Evolutionary conservation across 2,329 filamentous ascomycete species (phyloP).

Genomic region (Penicillium sp.): DNA sequence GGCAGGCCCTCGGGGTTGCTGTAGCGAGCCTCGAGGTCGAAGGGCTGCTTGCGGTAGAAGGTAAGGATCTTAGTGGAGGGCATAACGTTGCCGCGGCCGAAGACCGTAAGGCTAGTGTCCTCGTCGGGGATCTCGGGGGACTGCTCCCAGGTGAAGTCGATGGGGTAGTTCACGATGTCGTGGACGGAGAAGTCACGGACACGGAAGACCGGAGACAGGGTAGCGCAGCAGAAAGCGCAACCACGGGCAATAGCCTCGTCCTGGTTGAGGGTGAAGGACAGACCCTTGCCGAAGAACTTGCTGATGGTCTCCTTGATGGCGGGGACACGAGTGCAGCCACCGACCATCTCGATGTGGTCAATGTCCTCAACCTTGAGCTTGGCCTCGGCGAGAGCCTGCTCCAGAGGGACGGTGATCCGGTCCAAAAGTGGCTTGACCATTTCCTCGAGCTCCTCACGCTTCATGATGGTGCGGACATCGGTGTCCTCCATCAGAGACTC

Average conservation of each 20-base stretch:
- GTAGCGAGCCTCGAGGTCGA: slow-evolving; percentile 94
- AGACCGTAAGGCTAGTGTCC: slow-evolving; percentile 94
- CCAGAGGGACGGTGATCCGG: slow-evolving; percentile 70
- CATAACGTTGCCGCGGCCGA: slow-evolving; percentile 95
- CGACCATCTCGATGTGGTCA: slow-evolving; percentile 87
- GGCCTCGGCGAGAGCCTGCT: slow-evolving; percentile 91
- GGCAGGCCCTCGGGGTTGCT: slow-evolving; percentile 82
- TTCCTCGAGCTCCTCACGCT: slow-evolving; percentile 89
- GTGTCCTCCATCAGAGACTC: slow-evolving; percentile 98
- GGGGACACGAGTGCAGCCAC: slow-evolving; percentile 91
- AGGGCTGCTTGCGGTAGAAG: slow-evolving; percentile 97
- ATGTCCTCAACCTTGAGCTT: slow-evolving; percentile 91
- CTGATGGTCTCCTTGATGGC: slow-evolving; percentile 86
- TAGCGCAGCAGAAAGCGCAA: slow-evolving; percentile 95
- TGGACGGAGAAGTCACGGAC: slow-evolving; percentile 97
- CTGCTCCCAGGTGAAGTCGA: slow-evolving; percentile 99
- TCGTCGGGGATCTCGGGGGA: slow-evolving; percentile 97
- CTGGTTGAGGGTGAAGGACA: slow-evolving; percentile 97
- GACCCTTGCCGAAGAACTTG: slow-evolving; percentile 84
- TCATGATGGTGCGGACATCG: slow-evolving; percentile 84
- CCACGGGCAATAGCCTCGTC: slow-evolving; percentile 95
- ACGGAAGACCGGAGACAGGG: slow-evolving; percentile 94
- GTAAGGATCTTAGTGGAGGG: slow-evolving; percentile 99
- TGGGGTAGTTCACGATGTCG: slow-evolving; percentile 96
- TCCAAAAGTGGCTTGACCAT: slow-evolving; percentile 81